Evolutionary conservation across 176 grass and related monocot species (phyloP).

Genomic region (Puccinellia tenuiflora): DNA sequence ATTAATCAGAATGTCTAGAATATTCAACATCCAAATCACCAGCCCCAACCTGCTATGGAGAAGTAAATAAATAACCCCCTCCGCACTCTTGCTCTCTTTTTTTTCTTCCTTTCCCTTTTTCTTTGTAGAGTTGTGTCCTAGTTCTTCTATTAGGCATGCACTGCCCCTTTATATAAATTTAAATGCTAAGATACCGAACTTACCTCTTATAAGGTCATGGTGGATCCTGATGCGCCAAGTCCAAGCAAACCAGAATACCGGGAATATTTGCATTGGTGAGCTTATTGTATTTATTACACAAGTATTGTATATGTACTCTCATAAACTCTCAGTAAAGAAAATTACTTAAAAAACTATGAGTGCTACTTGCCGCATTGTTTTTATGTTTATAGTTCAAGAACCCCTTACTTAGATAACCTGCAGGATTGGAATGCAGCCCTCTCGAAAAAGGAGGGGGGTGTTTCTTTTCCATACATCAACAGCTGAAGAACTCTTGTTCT

Average conservation of each 20-base stretch:
- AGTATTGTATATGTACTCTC: background rate
- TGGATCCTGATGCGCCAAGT: constrained; percentile 97
- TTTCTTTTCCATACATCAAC: constrained; percentile 61
- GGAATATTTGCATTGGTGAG: constrained; percentile 95
- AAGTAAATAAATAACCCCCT: background rate
- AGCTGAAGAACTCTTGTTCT: constrained; percentile 54
- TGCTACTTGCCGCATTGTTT: constrained; percentile 31
- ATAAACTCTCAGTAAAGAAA: background rate
- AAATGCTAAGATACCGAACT: constrained; percentile 30
- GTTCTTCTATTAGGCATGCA: constrained; percentile 11
- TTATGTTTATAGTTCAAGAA: constrained; percentile 51
- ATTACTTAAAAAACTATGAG: background rate
- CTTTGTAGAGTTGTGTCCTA: background rate
- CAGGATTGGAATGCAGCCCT: constrained; percentile 72
- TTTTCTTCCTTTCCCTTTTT: background rate
- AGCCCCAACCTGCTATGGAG: background rate
- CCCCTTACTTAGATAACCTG: constrained; percentile 55
- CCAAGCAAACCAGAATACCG: constrained; percentile 95
- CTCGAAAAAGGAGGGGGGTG: constrained; percentile 65
- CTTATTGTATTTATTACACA: constrained; percentile 28
- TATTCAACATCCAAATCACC: background rate
- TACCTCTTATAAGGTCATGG: constrained; percentile 69
- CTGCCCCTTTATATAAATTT: background rate
- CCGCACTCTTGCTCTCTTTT: background rate
- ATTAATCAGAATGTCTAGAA: background rate